Conservation (phyloP, 2,329 filamentous ascomycete genomes). For the Penicillium sp. region DNA sequence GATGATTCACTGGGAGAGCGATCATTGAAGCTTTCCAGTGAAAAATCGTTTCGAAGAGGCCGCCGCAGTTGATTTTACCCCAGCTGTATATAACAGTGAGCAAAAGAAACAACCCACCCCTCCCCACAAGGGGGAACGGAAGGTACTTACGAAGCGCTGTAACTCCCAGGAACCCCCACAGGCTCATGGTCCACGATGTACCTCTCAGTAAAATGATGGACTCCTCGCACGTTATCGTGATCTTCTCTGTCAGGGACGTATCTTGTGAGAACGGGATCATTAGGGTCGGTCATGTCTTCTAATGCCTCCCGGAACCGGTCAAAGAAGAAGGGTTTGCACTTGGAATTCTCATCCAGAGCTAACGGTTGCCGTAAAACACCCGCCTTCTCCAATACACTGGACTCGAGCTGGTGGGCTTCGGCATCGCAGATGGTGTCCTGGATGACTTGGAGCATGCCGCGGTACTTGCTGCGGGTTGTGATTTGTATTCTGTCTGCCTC, state of each 20-base stretch:
- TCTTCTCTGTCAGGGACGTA: background rate
- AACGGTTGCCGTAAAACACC: background rate
- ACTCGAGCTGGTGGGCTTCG: background rate
- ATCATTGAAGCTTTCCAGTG: background rate
- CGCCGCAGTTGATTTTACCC: background rate
- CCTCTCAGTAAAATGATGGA: background rate
- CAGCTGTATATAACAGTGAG: background rate
- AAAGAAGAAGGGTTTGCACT: background rate
- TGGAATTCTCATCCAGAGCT: background rate
- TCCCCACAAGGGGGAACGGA: background rate
- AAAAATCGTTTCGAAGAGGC: background rate
- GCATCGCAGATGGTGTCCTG: background rate
- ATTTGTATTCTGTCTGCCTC: background rate
- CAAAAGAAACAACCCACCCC: background rate
- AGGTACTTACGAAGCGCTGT: background rate
- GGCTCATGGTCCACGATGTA: background rate
- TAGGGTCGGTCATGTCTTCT: background rate
- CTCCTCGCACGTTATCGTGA: background rate
- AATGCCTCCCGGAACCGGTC: background rate
- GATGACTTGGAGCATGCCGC: background rate
- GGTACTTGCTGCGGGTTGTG: background rate
- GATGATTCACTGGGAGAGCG: background rate
- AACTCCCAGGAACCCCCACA: background rate
- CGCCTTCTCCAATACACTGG: background rate
- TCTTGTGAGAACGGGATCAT: background rate